Conservation (phyloP, 1,284 basidiomycete genomes). For the Cystodermella granulosa region DNA sequence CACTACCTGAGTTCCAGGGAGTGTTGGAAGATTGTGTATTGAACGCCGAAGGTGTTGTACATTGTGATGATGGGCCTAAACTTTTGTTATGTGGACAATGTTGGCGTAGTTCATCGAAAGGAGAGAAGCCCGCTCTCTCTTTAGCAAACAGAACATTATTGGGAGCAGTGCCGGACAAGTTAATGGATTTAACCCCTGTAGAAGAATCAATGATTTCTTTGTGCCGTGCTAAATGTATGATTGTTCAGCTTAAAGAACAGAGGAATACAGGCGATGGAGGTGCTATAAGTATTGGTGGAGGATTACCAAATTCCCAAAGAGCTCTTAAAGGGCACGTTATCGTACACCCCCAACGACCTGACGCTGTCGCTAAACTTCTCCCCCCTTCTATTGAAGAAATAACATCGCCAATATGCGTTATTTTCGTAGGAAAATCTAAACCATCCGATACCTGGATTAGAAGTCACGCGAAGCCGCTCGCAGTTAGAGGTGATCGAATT, state of each 20-base stretch:
- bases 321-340: constrained; percentile 36
- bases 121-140: no score
- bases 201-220: constrained; percentile 32
- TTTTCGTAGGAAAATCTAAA: constrained; percentile 33
- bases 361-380: constrained; percentile 20
- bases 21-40: no score
- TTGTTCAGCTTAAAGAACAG: constrained; percentile 25
- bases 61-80: no score
- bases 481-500: constrained; percentile 26
- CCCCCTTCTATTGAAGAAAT: constrained; percentile 33
- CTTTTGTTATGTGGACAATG: no score
- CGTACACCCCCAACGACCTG: constrained; percentile 33
- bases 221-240: constrained; percentile 23
- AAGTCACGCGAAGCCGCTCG: constrained; percentile 29
- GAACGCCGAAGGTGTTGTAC: no score
- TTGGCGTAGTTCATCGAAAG: no score
- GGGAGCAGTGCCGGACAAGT: not conserved
- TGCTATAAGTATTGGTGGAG: constrained; percentile 3
- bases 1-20: no score
- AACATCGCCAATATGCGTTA: constrained; percentile 27
- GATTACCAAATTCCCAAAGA: constrained; percentile 19
- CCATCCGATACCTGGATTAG: constrained; percentile 31
- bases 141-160: no score
- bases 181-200: constrained; percentile 24
- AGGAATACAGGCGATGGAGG: constrained; percentile 5